Conservation (phyloP, 345 rosid species). For the Laguncularia racemosa region DNA sequence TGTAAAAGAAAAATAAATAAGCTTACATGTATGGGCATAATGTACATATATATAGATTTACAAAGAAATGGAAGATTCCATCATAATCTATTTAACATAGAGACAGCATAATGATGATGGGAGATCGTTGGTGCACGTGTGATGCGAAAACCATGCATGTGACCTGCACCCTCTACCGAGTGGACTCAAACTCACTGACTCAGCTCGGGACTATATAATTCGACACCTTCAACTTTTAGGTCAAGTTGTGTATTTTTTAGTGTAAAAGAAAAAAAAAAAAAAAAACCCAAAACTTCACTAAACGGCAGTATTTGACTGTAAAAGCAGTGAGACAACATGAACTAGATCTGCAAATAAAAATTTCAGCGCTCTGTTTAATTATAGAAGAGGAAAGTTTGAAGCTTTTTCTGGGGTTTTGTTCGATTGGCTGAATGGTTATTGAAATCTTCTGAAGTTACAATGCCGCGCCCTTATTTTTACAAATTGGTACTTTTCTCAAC, state of each 20-base stretch:
- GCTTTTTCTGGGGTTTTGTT: neutral
- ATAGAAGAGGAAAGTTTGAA: neutral
- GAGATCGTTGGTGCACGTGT: no score
- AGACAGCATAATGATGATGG: no score
- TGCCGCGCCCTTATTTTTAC: conserved; percentile 22
- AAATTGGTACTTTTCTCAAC: conserved; percentile 21
- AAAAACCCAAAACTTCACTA: neutral
- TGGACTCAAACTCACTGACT: conserved; percentile 2
- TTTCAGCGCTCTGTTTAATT: neutral
- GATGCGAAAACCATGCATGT: no score
- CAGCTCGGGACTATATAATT: neutral
- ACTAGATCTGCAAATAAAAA: conserved; percentile 6
- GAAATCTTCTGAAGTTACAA: conserved; percentile 6
- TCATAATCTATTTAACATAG: no score
- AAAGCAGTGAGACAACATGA: conserved; percentile 3
- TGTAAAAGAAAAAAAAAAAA: neutral
- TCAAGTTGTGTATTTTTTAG: conserved; percentile 9
- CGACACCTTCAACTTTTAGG: conserved; percentile 6
- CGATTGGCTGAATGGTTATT: neutral
- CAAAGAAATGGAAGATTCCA: no score
- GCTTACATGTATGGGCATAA: no score
- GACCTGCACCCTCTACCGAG: neutral
- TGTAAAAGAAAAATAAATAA: no score
- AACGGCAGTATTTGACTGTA: conserved; percentile 14
- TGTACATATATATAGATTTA: no score